Base-by-base conservation (phyloP, 805 yeast species). In the Cyberlindnera bimundalis region DNA sequence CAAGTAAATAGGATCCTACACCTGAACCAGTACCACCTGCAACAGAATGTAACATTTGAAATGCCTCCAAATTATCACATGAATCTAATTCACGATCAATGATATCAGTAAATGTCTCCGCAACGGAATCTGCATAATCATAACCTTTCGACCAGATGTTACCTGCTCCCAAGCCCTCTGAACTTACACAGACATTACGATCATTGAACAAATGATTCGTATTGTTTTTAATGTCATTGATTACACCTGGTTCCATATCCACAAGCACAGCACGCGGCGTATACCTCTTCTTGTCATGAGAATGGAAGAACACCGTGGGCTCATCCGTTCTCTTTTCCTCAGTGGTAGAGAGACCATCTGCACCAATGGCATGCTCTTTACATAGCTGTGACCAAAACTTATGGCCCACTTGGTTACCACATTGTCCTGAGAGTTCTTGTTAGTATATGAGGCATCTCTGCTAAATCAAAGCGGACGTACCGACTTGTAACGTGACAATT, bases 1-100 rank as follows among this genome's bases (percentile, higher is more conserved):
- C 97, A 28, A 93, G 63, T 32, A 93, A 52, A 42, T 76, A 75
- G 0, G 96, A 85, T 1, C 99, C 99, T 27, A 89, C 77, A 3
- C 99, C 99, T 0, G 96, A 85, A 0, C 99, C 99, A 0, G 99
- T 93, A 29, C 99, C 99, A 27, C 99, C 99, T 0, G 97, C 98
- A 5, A 93, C 95, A 4, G 96, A 84, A 63, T 93, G 99, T 37
- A 90, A 62, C 49, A 93, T 65, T 67, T 89, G 96, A 61, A 93
- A 93, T 5, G 95, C 95, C 49, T 90, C 93, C 39, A 89, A 66
- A 41, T 83, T 83, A 48, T 95, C 98, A 50, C 96, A 82, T 24
- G 84, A 81, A 56, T 93, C 99, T 29, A 89, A 72, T 54, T 93
- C 97, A 40, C 93, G 73, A 56, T 89, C 96, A 19, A 93, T 72